These are phyloP conservation scores for Mortierella hygrophila DNA, from an alignment of 192 early-diverging fungal species.

Conservation along the genomic window DNA sequence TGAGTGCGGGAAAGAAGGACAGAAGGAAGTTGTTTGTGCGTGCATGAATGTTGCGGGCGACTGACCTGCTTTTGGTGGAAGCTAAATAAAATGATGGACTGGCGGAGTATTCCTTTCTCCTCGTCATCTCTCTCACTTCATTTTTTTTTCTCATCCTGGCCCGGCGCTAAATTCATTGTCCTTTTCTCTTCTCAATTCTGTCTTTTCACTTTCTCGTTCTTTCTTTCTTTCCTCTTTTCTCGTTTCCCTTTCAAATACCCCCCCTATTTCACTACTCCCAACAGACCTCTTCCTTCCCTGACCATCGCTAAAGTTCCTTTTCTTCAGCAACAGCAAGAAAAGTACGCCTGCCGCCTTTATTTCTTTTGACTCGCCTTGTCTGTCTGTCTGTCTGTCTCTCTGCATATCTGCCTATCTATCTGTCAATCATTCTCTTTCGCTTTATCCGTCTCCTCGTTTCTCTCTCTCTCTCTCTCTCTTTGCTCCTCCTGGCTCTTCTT, in stretches of 20 bases:
- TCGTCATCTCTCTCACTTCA: not conserved
- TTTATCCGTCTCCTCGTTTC: not conserved
- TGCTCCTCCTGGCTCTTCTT: not conserved
- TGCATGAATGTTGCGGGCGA: not conserved
- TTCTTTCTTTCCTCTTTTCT: not conserved
- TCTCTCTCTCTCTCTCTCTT: not conserved
- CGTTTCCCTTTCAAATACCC: not conserved
- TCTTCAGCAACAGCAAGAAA: not conserved
- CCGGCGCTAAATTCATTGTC: not conserved
- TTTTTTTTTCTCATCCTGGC: not conserved
- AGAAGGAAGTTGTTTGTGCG: not conserved
- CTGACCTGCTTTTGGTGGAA: not conserved
- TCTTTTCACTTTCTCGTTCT: not conserved
- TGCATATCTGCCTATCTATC: not conserved
- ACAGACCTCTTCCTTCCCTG: not conserved
- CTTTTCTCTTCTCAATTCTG: too few relatives aligned
- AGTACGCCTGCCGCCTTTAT: conserved; percentile 4
- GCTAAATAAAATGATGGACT: not conserved
- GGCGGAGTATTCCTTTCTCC: not conserved
- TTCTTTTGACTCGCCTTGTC: not conserved
- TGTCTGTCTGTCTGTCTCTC: not conserved
- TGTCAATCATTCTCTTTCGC: not conserved
- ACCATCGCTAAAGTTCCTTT: not conserved
- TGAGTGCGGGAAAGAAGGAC: too few relatives aligned
- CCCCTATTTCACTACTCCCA: not conserved